Evolutionary conservation across 352 stramenopile species (phyloP), one percentile per base, ranked within the genome.

Genomic region (Globisporangium cylindrosporum): DNA sequence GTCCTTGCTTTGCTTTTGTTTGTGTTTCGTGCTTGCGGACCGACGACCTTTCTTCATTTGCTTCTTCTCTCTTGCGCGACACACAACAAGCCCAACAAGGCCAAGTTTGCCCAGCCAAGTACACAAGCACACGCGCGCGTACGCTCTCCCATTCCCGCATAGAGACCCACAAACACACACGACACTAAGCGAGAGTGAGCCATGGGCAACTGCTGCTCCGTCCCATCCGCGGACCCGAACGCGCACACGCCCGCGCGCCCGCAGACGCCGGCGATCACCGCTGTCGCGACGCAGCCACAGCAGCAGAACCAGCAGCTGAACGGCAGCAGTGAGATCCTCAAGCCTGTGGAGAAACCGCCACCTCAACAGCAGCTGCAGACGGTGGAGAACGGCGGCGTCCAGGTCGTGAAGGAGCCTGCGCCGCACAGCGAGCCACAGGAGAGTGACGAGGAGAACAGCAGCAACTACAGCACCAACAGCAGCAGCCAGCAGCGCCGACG

Each of bases 201-300:
- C n/a, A 94, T 95, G 87, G 87, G 87, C 32, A 93, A 93, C 66
- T 95, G 87, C 80, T 95, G 87, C 84, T 95, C 87, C 6, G 22
- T 60, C 8, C 81, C 91, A 27, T 78, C 81, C 24, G 73, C 77
- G 36, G 75, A 73, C 48, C 73, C 75, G 5, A 71, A 74, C 48
- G 66, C 56, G n/a, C 65, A 65, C n/a, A 27, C 34, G n/a, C 29
- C 18, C 49, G 14, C 53, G 1, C 55, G 55, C 8, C 27, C 55
- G 18, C 55, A 60, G 25, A 22, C 29, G 3, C 55, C 55, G 29
- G 55, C 18, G 1, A 9, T 60, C 9, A 9, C 20, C 18, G 55
- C 20, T 15, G 15, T 43, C 20, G 7, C 43, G 43, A 51, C 6
- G 43, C 43, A 49, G 41, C 41, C 41, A 22, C 41, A 49, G 41